Conservation (phyloP, 495 filamentous ascomycete genomes). For the Penicillium flavigenum region DNA sequence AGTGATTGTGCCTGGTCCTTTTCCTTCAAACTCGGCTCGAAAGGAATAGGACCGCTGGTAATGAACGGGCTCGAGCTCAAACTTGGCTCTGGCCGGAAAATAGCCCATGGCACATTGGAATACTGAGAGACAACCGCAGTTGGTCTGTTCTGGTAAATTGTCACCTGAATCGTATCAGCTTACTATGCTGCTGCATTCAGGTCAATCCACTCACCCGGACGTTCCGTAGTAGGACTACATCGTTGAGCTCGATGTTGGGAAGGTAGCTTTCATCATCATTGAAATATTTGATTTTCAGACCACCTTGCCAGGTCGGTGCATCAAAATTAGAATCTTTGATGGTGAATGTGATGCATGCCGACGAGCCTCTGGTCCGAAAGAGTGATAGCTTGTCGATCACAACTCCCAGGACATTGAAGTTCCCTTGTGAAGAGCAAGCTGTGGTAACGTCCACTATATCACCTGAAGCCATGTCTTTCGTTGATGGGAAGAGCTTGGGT, state of each 20-base stretch:
- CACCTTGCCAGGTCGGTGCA: conserved; percentile 32
- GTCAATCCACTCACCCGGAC: conserved; percentile 35
- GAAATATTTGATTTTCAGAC: conserved; percentile 54
- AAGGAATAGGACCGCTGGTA: conserved; percentile 33
- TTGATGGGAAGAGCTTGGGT: not conserved
- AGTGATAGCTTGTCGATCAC: conserved; percentile 45
- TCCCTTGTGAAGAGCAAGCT: conserved; percentile 30
- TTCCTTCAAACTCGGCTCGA: conserved; percentile 30
- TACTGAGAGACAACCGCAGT: conserved; percentile 33
- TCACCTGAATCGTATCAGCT: conserved; percentile 27
- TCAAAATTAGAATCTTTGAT: conserved; percentile 46
- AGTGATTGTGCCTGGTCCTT: conserved; percentile 30
- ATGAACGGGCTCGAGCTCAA: conserved; percentile 25
- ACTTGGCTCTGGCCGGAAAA: conserved; percentile 36
- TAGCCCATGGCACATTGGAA: conserved; percentile 35
- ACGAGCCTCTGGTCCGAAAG: conserved; percentile 31
- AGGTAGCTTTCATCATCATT: conserved; percentile 36
- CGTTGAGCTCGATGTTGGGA: conserved; percentile 41
- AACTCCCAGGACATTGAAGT: conserved; percentile 47
- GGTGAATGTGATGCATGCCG: conserved; percentile 49
- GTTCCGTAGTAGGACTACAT: conserved; percentile 49
- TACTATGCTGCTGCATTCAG: not conserved
- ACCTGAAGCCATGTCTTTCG: conserved; percentile 24
- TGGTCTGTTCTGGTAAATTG: conserved; percentile 20
- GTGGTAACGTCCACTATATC: conserved; percentile 37